Evolutionary conservation across 768 basidiomycete species (phyloP).

Genomic region (Tremella yokohamensis): DNA sequence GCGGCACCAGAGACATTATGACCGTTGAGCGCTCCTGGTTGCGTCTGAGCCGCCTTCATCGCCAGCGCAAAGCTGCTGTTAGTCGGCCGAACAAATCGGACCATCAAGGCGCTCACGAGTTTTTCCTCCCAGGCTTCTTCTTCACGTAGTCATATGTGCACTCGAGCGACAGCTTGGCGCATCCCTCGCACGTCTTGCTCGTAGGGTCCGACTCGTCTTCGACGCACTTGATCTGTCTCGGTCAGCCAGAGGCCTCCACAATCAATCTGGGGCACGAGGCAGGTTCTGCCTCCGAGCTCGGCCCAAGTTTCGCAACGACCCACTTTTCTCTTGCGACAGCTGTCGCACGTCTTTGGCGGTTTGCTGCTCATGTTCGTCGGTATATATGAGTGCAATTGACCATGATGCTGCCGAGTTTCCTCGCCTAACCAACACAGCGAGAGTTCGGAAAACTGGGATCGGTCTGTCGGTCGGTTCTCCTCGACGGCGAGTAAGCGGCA

Average conservation of each 20-base stretch:
- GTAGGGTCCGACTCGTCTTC: slow-evolving; percentile 7
- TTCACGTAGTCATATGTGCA: slow-evolving; percentile 39
- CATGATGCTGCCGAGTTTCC: too few species aligned
- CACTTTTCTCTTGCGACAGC: too few species aligned
- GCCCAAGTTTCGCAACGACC: too few species aligned
- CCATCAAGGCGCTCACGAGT: slow-evolving; percentile 29
- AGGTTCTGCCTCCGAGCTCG: too few species aligned
- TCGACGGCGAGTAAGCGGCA: too few species aligned
- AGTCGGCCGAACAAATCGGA: neutral
- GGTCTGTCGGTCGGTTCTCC: too few species aligned
- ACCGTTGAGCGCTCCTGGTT: neutral
- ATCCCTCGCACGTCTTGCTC: slow-evolving; percentile 30
- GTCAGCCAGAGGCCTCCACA: neutral
- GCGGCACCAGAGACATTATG: neutral
- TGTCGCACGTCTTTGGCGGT: too few species aligned
- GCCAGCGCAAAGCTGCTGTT: slow-evolving; percentile 7
- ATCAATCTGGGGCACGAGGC: too few species aligned
- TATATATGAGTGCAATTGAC: too few species aligned
- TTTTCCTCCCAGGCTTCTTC: slow-evolving; percentile 45
- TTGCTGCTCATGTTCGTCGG: too few species aligned
- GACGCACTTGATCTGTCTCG: slow-evolving; percentile 32
- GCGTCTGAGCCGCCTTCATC: slow-evolving; percentile 4
- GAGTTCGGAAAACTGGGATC: too few species aligned
- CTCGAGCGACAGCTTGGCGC: slow-evolving; percentile 25
- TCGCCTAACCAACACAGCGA: too few species aligned